These are phyloP conservation scores for Lodderomyces theae DNA, from an alignment of 1,139 yeast genomes.

Conservation along the genomic window DNA sequence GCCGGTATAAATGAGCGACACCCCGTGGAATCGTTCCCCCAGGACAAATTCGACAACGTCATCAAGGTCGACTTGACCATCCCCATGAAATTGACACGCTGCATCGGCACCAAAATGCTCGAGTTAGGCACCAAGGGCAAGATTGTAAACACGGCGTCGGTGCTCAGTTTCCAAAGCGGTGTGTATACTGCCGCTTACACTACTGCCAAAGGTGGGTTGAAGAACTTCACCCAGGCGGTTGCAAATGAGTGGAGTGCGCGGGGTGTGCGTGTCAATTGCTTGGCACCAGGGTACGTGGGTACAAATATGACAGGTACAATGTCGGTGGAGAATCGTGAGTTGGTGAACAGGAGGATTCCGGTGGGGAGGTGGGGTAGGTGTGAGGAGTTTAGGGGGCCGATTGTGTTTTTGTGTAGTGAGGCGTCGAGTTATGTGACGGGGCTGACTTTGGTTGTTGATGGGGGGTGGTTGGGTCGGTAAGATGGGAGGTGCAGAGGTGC, in stretches of 20 bases:
- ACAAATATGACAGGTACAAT: slow-evolving; percentile 50
- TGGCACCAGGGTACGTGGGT: slow-evolving; percentile 55
- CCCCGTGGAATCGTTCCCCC: slow-evolving; percentile 20
- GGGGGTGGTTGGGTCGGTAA: slow-evolving; percentile 40
- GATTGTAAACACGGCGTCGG: slow-evolving; percentile 28
- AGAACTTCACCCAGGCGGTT: slow-evolving; percentile 45
- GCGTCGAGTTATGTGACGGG: slow-evolving; percentile 57
- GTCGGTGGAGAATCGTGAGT: slow-evolving; percentile 27
- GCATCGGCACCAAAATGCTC: slow-evolving; percentile 45
- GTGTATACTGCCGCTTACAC: slow-evolving; percentile 54
- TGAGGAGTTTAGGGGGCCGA: slow-evolving; percentile 56
- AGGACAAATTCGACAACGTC: slow-evolving; percentile 43
- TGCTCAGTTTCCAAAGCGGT: slow-evolving; percentile 55
- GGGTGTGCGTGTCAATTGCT: slow-evolving; percentile 52
- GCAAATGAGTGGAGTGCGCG: slow-evolving; percentile 54
- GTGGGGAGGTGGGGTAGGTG: slow-evolving; percentile 51
- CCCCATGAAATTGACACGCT: slow-evolving; percentile 44
- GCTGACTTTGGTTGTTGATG: slow-evolving; percentile 52
- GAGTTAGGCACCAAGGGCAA: slow-evolving; percentile 32
- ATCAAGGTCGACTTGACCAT: slow-evolving; percentile 49
- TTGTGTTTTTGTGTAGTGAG: slow-evolving; percentile 45
- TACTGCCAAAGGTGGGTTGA: slow-evolving; percentile 53
- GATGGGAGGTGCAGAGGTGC: too few species aligned
- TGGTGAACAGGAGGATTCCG: slow-evolving; percentile 46
- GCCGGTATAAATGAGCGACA: slow-evolving; percentile 49